phyloP scores from a whole-genome alignment of 306 rosid species.

The Glycine tomentella region DNA sequence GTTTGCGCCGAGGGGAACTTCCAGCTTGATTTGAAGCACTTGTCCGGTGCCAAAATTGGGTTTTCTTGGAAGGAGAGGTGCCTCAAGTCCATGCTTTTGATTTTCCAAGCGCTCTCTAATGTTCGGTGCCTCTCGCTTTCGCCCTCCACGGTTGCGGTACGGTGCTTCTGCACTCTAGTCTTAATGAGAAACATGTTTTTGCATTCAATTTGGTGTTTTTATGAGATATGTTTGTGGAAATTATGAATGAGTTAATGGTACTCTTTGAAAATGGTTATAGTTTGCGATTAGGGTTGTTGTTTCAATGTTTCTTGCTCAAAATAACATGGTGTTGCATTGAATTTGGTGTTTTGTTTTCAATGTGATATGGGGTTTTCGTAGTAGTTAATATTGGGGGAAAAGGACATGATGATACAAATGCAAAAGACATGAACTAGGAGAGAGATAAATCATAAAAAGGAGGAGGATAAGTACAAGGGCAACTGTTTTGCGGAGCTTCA shows the following conservation, averaged over 20 bases:
- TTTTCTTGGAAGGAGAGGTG: constrained; percentile 43
- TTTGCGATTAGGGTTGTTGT: background rate
- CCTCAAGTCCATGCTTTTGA: background rate
- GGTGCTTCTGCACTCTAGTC: background rate
- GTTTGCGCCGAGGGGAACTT: constrained; percentile 20
- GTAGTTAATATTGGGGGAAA: background rate
- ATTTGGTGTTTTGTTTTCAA: constrained; percentile 8
- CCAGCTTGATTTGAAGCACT: background rate
- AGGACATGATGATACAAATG: background rate
- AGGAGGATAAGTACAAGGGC: background rate
- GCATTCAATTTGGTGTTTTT: background rate
- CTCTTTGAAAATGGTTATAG: background rate
- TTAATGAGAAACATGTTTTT: background rate
- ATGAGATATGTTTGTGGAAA: no score
- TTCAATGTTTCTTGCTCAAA: background rate
- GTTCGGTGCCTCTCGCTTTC: constrained; percentile 22
- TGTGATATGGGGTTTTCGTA: background rate
- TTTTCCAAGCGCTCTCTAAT: constrained; percentile 22
- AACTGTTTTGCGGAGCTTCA: background rate
- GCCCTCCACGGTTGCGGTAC: constrained; percentile 18
- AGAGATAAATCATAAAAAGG: background rate
- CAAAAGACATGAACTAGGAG: background rate
- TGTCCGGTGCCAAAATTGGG: constrained; percentile 32
- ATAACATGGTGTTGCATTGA: background rate
- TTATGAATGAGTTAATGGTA: background rate